Base-by-base conservation (phyloP, 208 protist genomes). In the Crithidia mellificae region DNA sequence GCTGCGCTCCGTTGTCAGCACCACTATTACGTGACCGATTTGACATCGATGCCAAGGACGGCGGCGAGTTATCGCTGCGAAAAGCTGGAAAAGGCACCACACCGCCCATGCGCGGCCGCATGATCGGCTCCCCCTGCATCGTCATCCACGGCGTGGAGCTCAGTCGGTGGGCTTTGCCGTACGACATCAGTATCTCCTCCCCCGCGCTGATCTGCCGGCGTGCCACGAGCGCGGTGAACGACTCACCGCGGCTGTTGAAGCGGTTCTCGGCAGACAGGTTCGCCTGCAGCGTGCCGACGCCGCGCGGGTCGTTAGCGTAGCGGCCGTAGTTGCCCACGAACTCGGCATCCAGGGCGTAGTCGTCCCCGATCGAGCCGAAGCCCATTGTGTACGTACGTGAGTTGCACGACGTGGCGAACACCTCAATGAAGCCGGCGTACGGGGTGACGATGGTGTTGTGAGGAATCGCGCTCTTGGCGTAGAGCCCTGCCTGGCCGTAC, bases 361-460 rank as follows among this genome's bases (percentile, higher is more conserved):
- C 91, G 64, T 93, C 88, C 11, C 79, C 77, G 49, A 85, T 63
- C 39, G 71, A 80, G 41, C 91, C 91, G 58, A 91, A 96, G 14
- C 91, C 88, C 91, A 96, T 96, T 11, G 88, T 93, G 74, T 96
- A 96, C 15, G 88, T 93, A 49, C 88, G 85, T 1, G 87, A 94
- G 65, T 87, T 96, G 57, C 86, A 87, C 39, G 87, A 88, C 19
- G 87, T 91, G 52, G 63, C 57, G 56, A 92, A 92, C 15, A 92
- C 80, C 66, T 96, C 87, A 25, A 96, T 84, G 57, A 91, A 87
- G 19, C 91, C 91, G 12, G 83, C 72, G 67, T 96, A 96, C 0
- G 88, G 77, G 5, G 85, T 91, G 19, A 96, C 78, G 39, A 94
- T 78, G 6, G 80, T 86, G 67, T 94, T 91, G 44, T 68, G 44